Evolutionary conservation across 768 basidiomycete species (phyloP).

Genomic region (Rhizopogon roseolus): DNA sequence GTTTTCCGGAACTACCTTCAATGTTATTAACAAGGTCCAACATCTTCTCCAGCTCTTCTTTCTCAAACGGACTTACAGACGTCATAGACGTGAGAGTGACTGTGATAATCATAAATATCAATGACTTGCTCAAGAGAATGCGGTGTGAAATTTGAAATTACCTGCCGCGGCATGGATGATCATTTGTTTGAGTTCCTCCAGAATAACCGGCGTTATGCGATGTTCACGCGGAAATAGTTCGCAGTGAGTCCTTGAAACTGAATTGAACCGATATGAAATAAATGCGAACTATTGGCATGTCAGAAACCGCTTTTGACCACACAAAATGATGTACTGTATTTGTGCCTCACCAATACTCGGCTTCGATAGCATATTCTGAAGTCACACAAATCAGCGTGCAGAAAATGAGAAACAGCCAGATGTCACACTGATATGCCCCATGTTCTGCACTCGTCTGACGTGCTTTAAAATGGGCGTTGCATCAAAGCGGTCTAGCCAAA

Average conservation of each 20-base stretch:
- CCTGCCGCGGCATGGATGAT: slow-evolving; percentile 10
- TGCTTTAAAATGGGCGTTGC: slow-evolving; percentile 27
- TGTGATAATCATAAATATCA: slow-evolving; percentile 8
- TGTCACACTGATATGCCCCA: slow-evolving; percentile 35
- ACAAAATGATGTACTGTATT: neutral
- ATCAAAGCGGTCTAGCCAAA: slow-evolving; percentile 40
- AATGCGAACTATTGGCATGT: neutral
- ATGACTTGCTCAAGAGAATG: neutral
- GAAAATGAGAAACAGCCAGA: neutral
- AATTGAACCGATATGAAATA: neutral
- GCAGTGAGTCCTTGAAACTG: slow-evolving; percentile 1
- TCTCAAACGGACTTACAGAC: slow-evolving; percentile 32
- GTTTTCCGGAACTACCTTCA: slow-evolving; percentile 22
- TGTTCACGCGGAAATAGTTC: neutral
- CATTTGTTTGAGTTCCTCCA: neutral
- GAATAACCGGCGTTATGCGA: neutral
- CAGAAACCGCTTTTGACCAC: neutral
- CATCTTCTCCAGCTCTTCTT: slow-evolving; percentile 32
- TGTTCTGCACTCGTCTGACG: slow-evolving; percentile 31
- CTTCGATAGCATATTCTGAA: slow-evolving; percentile 15
- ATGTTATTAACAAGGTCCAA: slow-evolving; percentile 24
- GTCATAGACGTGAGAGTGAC: slow-evolving; percentile 33
- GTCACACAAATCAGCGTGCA: neutral
- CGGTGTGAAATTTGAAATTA: slow-evolving; percentile 12
- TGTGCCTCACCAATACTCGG: slow-evolving; percentile 16